Evolutionary conservation across 768 basidiomycete species (phyloP).

Genomic region (Nidularia sp.): DNA sequence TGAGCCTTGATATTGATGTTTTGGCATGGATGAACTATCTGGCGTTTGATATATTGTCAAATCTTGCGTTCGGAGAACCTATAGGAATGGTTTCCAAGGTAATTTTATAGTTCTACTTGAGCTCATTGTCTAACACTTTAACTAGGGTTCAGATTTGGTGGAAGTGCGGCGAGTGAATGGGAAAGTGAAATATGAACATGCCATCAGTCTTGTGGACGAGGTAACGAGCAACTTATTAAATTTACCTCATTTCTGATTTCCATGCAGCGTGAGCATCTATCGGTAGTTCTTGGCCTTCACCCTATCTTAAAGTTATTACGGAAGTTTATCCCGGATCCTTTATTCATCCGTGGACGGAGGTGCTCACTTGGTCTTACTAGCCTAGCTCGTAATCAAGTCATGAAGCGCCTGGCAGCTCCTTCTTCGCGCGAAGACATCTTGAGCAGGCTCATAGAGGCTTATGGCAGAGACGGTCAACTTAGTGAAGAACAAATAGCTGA

Average conservation of each 20-base stretch:
- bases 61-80: slow-evolving; percentile 26
- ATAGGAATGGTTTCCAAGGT: slow-evolving; percentile 20
- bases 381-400: background rate
- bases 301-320: background rate
- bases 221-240: slow-evolving; percentile 13
- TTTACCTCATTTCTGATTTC: background rate
- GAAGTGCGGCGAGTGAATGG: background rate
- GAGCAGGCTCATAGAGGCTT: background rate
- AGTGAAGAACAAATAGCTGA: background rate
- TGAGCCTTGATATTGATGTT: slow-evolving; percentile 12
- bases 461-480: background rate
- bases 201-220: slow-evolving; percentile 12
- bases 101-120: background rate
- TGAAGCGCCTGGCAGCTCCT: background rate
- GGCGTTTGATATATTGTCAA: slow-evolving; percentile 26
- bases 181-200: slow-evolving; percentile 4
- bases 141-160: slow-evolving; percentile 20
- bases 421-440: background rate
- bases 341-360: background rate
- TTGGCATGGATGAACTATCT: slow-evolving; percentile 28
- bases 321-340: background rate
- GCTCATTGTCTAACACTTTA: background rate
- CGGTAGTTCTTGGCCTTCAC: background rate
- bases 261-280: background rate
- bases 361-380: background rate